These are phyloP conservation scores for Inosperma sp. DNA, from an alignment of 768 basidiomycete species.

Conservation along the genomic window DNA sequence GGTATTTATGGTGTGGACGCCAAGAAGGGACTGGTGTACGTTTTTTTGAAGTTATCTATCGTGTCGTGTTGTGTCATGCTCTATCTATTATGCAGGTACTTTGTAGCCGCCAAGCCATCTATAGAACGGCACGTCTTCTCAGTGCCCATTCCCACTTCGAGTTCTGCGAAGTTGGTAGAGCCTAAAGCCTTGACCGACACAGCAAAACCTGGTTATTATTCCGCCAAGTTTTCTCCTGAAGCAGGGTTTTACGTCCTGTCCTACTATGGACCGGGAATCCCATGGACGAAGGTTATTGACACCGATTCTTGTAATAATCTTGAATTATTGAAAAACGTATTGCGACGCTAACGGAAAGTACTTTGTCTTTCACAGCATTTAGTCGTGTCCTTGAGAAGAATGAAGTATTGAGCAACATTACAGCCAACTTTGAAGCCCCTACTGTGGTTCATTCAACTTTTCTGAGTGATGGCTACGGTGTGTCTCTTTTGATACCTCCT, in stretches of 20 bases:
- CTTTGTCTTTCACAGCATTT: conserved; percentile 40
- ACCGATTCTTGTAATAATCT: conserved; percentile 36
- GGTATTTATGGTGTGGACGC: conserved; percentile 70
- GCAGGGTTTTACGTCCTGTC: conserved; percentile 79
- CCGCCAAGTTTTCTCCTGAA: conserved; percentile 74
- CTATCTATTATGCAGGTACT: no score
- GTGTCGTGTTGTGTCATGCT: no score
- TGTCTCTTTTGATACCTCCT: conserved; percentile 12
- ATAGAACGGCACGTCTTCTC: conserved; percentile 85
- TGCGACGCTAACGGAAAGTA: conserved; percentile 10
- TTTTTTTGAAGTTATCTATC: no score
- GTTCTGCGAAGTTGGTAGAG: conserved; percentile 30
- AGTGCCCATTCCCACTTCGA: conserved; percentile 57
- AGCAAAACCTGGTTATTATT: conserved; percentile 53
- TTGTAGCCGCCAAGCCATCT: conserved; percentile 77
- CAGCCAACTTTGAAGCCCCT: conserved; percentile 66
- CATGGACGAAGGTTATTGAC: conserved; percentile 80
- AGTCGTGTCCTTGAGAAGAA: conserved; percentile 71
- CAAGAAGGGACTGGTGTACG: conserved; percentile 67
- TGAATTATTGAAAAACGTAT: background rate
- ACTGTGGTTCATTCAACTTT: conserved; percentile 68
- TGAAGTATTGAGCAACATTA: conserved; percentile 54
- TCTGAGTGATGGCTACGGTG: conserved; percentile 78
- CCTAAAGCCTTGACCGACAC: conserved; percentile 52
- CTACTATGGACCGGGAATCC: conserved; percentile 78